Conservation (phyloP, 2,329 filamentous ascomycete species). For the Pseudogymnoascus sp. region DNA sequence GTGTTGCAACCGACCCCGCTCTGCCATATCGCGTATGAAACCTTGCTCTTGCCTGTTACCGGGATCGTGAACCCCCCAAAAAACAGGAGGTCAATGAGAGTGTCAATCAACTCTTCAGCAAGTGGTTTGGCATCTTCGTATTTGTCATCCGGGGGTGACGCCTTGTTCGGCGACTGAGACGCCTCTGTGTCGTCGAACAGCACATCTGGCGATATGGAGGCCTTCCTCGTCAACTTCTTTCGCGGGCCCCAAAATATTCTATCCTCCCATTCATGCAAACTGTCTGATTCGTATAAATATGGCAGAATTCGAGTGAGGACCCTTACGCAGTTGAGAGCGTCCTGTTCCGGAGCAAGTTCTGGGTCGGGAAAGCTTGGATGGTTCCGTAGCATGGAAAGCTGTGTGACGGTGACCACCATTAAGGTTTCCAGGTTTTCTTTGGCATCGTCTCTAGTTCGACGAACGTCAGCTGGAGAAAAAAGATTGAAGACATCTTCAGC, state of each 20-base stretch:
- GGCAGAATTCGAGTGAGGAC: conserved; percentile 83
- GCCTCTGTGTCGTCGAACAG: conserved; percentile 63
- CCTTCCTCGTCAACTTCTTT: conserved; percentile 56
- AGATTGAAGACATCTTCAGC: conserved; percentile 95
- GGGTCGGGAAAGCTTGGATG: conserved; percentile 85
- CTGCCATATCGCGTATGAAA: conserved; percentile 94
- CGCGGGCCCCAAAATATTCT: conserved; percentile 83
- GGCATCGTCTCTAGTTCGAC: conserved; percentile 75
- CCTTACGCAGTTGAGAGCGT: conserved; percentile 92
- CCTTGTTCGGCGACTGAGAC: conserved; percentile 31
- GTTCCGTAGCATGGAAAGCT: conserved; percentile 72
- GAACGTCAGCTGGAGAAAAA: conserved; percentile 81
- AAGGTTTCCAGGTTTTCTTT: conserved; percentile 85
- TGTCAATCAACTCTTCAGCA: conserved; percentile 87
- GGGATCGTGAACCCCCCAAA: conserved; percentile 84
- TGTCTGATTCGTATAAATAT: conserved; percentile 83
- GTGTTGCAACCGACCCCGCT: conserved; percentile 94
- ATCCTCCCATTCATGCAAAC: conserved; percentile 77
- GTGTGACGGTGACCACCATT: conserved; percentile 72
- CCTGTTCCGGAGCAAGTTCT: conserved; percentile 70
- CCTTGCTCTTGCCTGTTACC: conserved; percentile 60
- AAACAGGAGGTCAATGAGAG: conserved; percentile 81
- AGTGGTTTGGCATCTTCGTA: conserved; percentile 79
- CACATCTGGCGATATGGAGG: conserved; percentile 61
- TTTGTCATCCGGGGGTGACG: conserved; percentile 43